Evolutionary conservation across 2,329 filamentous ascomycete genomes (phyloP).

Genomic region (Aspergillus niger): DNA sequence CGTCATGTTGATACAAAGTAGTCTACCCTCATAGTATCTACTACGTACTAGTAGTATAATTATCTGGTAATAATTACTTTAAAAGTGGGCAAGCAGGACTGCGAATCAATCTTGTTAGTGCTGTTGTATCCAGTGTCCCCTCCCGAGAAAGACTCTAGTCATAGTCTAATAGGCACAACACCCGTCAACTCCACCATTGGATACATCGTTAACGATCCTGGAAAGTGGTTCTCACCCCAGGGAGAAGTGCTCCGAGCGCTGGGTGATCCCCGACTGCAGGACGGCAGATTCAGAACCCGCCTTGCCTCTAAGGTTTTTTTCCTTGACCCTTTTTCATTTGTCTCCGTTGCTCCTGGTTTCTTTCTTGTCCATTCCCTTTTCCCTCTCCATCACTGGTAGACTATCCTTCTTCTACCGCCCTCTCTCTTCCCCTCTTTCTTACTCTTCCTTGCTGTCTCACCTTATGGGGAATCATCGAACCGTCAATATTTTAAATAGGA

Average conservation of each 20-base stretch:
- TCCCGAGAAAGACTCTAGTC: too few species aligned
- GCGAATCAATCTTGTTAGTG: not conserved
- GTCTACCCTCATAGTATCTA: too few species aligned
- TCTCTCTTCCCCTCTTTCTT: too few species aligned
- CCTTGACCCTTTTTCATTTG: constrained; percentile 6
- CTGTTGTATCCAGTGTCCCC: not conserved
- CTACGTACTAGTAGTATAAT: too few species aligned
- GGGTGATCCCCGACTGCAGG: constrained; percentile 10
- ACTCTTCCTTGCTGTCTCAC: not conserved
- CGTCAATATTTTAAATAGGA: too few species aligned
- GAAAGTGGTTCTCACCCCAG: not conserved
- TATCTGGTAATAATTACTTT: too few species aligned
- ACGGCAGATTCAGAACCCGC: constrained; percentile 17
- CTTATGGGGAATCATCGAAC: not conserved
- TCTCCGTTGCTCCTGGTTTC: not conserved
- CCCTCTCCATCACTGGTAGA: not conserved
- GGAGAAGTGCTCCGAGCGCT: not conserved
- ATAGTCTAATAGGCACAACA: too few species aligned
- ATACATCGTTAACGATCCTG: constrained; percentile 1
- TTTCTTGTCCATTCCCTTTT: not conserved
- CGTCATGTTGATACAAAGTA: not conserved
- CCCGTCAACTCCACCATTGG: not conserved
- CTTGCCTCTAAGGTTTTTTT: constrained; percentile 11
- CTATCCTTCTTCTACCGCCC: not conserved
- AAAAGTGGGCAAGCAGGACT: not conserved